Conservation (phyloP, 495 filamentous ascomycete species). For the Xylaria sp. region DNA sequence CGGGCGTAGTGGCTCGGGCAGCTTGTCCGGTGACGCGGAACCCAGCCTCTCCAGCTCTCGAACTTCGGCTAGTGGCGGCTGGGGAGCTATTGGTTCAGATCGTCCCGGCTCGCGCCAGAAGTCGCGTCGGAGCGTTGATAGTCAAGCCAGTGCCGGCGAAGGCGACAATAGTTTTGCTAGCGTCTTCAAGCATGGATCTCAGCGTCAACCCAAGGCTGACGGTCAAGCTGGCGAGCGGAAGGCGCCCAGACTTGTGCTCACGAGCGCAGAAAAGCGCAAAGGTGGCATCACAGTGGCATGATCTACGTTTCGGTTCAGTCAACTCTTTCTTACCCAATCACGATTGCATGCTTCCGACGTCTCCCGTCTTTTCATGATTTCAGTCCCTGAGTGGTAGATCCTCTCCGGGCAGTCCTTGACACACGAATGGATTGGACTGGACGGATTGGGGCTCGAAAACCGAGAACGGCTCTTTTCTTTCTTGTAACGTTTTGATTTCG, state of each 20-base stretch:
- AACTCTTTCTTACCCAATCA: conserved; percentile 39
- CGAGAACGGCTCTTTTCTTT: conserved; percentile 40
- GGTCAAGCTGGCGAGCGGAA: conserved; percentile 70
- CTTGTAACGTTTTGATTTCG: conserved; percentile 36
- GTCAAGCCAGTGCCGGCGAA: conserved; percentile 62
- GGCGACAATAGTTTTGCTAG: conserved; percentile 63
- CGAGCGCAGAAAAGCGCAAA: conserved; percentile 90
- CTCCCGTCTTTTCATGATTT: conserved; percentile 44
- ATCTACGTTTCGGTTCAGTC: conserved; percentile 25
- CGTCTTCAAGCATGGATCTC: conserved; percentile 62
- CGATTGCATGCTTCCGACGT: conserved; percentile 43
- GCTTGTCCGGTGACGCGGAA: conserved; percentile 75
- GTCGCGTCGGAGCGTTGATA: conserved; percentile 67
- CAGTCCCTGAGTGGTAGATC: conserved; percentile 40
- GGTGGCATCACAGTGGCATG: conserved; percentile 59
- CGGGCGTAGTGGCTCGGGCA: conserved; percentile 78
- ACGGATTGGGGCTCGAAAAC: conserved; percentile 29
- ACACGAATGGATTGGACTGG: conserved; percentile 39
- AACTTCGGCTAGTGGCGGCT: conserved; percentile 70
- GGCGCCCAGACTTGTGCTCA: conserved; percentile 85
- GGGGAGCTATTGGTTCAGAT: conserved; percentile 85
- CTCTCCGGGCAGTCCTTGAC: conserved; percentile 36
- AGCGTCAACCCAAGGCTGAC: conserved; percentile 54
- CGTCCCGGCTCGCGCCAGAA: conserved; percentile 66
- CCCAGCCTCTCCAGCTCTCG: conserved; percentile 79